Evolutionary conservation across 768 basidiomycete species (phyloP).

Genomic region (Termitomyces sp.): DNA sequence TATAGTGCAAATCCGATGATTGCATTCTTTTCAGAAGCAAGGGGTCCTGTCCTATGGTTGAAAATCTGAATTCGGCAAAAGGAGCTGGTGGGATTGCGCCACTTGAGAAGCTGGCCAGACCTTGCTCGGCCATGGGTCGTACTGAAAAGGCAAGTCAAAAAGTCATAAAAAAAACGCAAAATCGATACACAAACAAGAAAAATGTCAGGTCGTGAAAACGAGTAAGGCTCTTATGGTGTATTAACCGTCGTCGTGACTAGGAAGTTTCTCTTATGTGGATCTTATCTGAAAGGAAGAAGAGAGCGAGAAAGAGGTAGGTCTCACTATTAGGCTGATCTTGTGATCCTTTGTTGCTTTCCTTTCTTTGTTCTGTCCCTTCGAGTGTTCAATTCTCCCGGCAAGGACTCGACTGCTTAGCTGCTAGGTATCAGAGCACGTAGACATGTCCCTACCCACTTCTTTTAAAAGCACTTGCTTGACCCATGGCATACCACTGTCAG

Average conservation of each 20-base stretch:
- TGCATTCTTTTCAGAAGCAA: constrained; percentile 44
- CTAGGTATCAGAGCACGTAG: background rate
- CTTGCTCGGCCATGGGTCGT: background rate
- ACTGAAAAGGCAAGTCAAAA: background rate
- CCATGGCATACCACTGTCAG: background rate
- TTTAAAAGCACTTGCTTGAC: background rate
- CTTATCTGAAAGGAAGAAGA: background rate
- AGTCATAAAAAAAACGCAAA: background rate
- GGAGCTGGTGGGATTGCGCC: constrained; percentile 25
- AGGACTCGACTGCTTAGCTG: constrained; percentile 2
- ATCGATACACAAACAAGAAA: background rate
- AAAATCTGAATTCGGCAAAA: constrained; percentile 44
- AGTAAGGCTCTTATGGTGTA: too few species aligned
- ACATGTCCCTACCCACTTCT: background rate
- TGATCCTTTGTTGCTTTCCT: background rate
- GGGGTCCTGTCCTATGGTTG: constrained; percentile 48
- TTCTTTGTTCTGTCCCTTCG: background rate
- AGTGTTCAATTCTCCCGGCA: background rate
- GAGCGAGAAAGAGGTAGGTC: background rate
- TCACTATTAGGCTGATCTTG: background rate
- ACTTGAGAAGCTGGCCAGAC: background rate
- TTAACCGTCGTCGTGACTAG: background rate
- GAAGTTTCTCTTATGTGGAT: background rate
- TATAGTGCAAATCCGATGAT: constrained; percentile 19
- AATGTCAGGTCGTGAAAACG: background rate